These are phyloP conservation scores for Ogataea salicorniae DNA, from an alignment of 805 yeast genomes.

Conservation along the genomic window DNA sequence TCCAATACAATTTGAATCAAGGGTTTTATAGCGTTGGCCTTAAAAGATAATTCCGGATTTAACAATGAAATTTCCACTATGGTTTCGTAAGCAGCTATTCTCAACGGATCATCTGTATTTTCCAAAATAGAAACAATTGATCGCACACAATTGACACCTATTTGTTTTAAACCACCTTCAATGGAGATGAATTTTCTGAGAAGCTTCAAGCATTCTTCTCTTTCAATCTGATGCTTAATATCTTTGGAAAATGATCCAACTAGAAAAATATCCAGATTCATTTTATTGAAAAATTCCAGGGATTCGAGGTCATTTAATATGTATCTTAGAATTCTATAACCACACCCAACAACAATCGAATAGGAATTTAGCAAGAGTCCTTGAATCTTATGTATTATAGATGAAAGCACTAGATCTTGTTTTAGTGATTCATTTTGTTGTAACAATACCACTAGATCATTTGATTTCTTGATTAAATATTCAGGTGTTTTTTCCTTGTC, in stretches of 20 bases:
- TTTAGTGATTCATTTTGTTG: constrained; percentile 54
- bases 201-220: constrained; percentile 72
- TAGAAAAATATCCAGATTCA: constrained; percentile 58
- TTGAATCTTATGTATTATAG: constrained; percentile 50
- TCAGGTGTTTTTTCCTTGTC: constrained; percentile 46
- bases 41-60: constrained; percentile 37
- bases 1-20: constrained; percentile 46
- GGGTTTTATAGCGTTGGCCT: constrained; percentile 40
- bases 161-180: constrained; percentile 44
- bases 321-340: constrained; percentile 68
- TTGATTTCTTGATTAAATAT: constrained; percentile 52
- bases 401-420: constrained; percentile 56
- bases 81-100: constrained; percentile 47
- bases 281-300: constrained; percentile 44
- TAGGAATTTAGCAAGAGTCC: constrained; percentile 46
- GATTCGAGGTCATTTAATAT: constrained; percentile 52
- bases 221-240: constrained; percentile 43
- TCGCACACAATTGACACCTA: constrained; percentile 60
- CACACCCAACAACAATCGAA: constrained; percentile 64
- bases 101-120: constrained; percentile 45
- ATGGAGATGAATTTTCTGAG: constrained; percentile 57
- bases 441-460: constrained; percentile 56
- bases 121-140: constrained; percentile 63
- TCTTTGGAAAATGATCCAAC: constrained; percentile 62
- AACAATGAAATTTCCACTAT: constrained; percentile 45